These are phyloP conservation scores for Macrolepiota albuminosa DNA, from an alignment of 768 basidiomycete genomes.

Conservation along the genomic window DNA sequence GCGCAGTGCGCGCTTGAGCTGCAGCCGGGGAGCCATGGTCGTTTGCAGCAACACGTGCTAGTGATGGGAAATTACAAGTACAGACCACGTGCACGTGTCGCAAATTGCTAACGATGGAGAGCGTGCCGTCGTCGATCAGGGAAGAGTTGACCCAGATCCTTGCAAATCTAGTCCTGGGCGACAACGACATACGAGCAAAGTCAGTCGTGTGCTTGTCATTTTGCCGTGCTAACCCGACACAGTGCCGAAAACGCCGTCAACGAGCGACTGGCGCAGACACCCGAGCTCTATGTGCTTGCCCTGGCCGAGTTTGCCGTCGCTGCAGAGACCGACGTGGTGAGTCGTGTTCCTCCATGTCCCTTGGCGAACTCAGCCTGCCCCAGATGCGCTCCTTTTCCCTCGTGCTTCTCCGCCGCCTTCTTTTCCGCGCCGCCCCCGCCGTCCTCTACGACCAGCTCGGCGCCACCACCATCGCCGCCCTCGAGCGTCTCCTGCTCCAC, in stretches of 20 bases:
- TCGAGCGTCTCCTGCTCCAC: slow-evolving; percentile 70
- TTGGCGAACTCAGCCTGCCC: not conserved
- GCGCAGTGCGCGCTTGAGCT: not conserved
- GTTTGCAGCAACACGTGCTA: not conserved
- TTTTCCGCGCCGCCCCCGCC: slow-evolving; percentile 58
- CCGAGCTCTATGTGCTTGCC: slow-evolving; percentile 75
- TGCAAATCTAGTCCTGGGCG: slow-evolving; percentile 78
- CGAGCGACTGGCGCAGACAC: slow-evolving; percentile 70
- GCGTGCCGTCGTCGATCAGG: too few species aligned
- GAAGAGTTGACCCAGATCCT: slow-evolving; percentile 72
- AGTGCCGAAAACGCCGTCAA: slow-evolving; percentile 82
- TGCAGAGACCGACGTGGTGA: slow-evolving; percentile 75
- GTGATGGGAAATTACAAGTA: too few species aligned
- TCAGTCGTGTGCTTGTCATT: slow-evolving; percentile 18
- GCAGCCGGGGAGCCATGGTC: slow-evolving; percentile 1
- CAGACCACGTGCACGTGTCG: too few species aligned
- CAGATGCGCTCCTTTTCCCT: slow-evolving; percentile 86
- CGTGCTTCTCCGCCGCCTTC: slow-evolving; percentile 72
- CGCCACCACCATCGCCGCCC: slow-evolving; percentile 55
- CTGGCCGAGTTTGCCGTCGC: slow-evolving; percentile 74
- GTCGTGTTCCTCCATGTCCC: slow-evolving; percentile 20
- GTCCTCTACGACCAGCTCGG: slow-evolving; percentile 69
- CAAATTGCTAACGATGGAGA: too few species aligned
- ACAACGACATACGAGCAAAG: slow-evolving; percentile 79
- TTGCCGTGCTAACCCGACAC: not conserved